A percentile compares a stretch with the other conserved stretches of the same genome.
Conservation (phyloP, 192 early-diverging fungal species). For the Entrophospora sp. region DNA sequence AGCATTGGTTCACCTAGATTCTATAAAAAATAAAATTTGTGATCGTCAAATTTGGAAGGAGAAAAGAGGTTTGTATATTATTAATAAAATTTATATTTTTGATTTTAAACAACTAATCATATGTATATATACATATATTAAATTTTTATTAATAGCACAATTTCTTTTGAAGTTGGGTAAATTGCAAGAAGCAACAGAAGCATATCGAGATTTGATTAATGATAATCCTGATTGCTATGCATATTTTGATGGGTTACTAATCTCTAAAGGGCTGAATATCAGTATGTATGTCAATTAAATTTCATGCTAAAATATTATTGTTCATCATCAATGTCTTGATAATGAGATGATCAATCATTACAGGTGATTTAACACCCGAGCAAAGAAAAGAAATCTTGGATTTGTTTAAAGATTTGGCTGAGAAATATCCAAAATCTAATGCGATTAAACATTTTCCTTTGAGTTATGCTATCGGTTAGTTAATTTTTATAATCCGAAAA, state of each 20-base stretch:
- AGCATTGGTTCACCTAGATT: conserved; percentile 71
- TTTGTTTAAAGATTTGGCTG: conserved; percentile 33
- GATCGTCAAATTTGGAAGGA: conserved; percentile 71
- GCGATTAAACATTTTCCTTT: conserved; percentile 70
- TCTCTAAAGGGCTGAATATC: conserved; percentile 40
- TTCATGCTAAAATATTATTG: neutral
- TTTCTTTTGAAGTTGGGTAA: conserved; percentile 58
- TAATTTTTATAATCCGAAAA: no score
- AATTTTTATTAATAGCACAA: conserved; percentile 29
- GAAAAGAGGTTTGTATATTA: conserved; percentile 36
- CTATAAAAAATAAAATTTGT: conserved; percentile 61
- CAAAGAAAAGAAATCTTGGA: conserved; percentile 25
- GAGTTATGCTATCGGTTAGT: conserved; percentile 51
- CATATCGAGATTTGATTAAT: conserved; percentile 67
- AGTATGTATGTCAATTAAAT: conserved; percentile 26
- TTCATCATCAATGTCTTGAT: neutral
- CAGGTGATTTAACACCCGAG: conserved; percentile 20
- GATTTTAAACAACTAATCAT: neutral
- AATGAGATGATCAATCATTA: neutral
- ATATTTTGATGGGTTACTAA: conserved; percentile 62
- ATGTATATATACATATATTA: no score
- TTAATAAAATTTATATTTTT: neutral
- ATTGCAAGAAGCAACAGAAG: conserved; percentile 60
- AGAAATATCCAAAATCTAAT: conserved; percentile 76
- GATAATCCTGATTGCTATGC: conserved; percentile 72